phyloP scores from a whole-genome alignment of 148 eudicot genomes.

The Camellia sinensis region DNA sequence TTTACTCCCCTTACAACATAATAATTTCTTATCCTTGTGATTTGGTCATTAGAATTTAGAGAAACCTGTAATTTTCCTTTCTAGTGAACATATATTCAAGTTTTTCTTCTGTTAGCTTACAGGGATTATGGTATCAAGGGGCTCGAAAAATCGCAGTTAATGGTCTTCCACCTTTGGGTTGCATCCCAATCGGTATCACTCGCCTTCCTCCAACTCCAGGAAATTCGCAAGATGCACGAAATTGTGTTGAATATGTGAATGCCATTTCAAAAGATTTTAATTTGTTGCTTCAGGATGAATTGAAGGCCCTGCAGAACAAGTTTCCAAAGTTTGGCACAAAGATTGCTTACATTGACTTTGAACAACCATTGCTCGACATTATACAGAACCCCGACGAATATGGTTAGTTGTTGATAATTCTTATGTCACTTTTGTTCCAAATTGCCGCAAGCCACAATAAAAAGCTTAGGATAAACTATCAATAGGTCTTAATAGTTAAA shows the following conservation, averaged over 20 bases:
- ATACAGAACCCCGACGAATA: constrained; percentile 4
- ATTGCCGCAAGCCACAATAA: too few relatives aligned
- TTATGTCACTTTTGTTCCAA: too few relatives aligned
- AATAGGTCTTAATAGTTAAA: too few relatives aligned
- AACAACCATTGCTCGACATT: not conserved
- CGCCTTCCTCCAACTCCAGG: not conserved
- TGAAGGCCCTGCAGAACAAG: not conserved
- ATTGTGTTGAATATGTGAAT: not conserved
- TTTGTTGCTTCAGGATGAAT: not conserved
- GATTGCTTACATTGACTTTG: constrained; percentile 18
- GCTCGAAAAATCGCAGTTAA: constrained; percentile 10
- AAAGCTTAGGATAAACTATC: too few relatives aligned
- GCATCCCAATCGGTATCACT: constrained; percentile 13
- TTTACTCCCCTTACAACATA: too few relatives aligned
- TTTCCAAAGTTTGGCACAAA: not conserved
- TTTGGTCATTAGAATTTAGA: not conserved
- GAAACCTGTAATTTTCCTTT: not conserved
- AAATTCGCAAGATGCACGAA: not conserved
- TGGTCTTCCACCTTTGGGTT: constrained; percentile 18
- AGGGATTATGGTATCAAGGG: constrained; percentile 7
- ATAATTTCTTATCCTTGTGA: too few relatives aligned
- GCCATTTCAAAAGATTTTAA: not conserved
- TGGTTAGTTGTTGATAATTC: not conserved
- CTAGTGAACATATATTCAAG: too few relatives aligned
- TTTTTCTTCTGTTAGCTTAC: not conserved